A percentile compares a stretch with the other conserved stretches of the same genome.
phyloP scores from a whole-genome alignment of 2,329 filamentous ascomycete species.

The Sporothrix humicola region DNA sequence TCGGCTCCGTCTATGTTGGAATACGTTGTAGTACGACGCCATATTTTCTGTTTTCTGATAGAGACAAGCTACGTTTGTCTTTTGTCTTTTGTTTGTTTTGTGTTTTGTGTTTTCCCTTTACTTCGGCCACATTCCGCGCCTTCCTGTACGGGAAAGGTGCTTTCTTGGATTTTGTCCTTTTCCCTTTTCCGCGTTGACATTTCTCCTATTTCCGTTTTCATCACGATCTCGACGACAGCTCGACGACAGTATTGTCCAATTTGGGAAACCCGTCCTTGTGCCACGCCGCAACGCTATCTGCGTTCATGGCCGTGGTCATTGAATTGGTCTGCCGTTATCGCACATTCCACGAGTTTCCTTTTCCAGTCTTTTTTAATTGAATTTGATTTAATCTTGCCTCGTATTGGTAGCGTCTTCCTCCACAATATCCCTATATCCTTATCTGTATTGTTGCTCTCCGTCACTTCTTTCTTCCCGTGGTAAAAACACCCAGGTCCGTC shows the following conservation, averaged over 20 bases:
- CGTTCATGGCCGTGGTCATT: too few relatives aligned
- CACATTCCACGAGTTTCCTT: not conserved
- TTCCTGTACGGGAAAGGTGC: too few relatives aligned
- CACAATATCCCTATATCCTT: too few relatives aligned
- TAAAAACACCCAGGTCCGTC: conserved; percentile 32
- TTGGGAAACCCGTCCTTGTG: not conserved
- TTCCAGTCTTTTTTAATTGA: not conserved
- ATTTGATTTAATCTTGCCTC: too few relatives aligned
- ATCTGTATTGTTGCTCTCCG: not conserved
- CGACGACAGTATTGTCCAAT: not conserved
- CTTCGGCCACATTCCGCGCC: too few relatives aligned
- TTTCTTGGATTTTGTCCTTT: too few relatives aligned
- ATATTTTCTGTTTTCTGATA: not conserved
- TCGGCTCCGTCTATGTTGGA: not conserved
- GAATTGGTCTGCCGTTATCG: not conserved
- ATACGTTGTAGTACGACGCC: not conserved
- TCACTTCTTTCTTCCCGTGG: not conserved
- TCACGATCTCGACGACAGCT: not conserved
- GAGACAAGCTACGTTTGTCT: not conserved
- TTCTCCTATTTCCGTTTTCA: not conserved
- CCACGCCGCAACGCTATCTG: not conserved
- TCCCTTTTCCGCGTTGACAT: not conserved
- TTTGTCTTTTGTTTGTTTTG: not conserved
- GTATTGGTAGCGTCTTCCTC: too few relatives aligned
- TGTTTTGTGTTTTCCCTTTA: not conserved